Conservation (phyloP, 139 green algal species). For the Pseudopediastrum boryanum region DNA sequence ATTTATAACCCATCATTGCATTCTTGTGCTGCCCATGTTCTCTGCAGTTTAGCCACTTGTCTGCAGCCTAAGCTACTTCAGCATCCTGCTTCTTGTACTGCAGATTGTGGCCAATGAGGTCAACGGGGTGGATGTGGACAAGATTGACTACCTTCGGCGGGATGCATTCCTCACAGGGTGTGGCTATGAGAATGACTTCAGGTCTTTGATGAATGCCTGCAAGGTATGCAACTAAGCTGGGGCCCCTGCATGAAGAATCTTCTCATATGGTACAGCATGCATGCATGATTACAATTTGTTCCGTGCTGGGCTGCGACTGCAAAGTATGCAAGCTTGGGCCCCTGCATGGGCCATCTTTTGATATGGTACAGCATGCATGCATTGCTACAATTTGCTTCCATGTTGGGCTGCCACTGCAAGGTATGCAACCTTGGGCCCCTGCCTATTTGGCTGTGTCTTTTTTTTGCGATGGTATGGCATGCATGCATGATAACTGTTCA, state of each 20-base stretch:
- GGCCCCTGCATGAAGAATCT: neutral
- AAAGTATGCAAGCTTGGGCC: neutral
- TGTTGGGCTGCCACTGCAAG: no score
- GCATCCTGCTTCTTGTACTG: neutral
- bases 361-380: neutral
- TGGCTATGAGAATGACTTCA: neutral
- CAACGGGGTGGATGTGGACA: constrained; percentile 69
- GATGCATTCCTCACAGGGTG: constrained; percentile 39
- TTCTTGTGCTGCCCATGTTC: no score
- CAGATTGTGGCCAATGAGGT: constrained; percentile 55
- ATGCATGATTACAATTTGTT: neutral
- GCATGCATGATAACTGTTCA: no score
- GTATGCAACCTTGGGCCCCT: neutral
- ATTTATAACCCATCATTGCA: no score
- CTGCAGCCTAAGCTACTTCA: neutral
- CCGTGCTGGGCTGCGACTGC: no score
- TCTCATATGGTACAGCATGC: neutral
- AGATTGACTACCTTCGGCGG: constrained; percentile 66
- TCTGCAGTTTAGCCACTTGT: no score
- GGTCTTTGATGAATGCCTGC: neutral
- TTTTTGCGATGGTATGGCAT: neutral
- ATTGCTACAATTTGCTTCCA: neutral
- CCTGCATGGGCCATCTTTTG: neutral
- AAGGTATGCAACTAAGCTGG: neutral
- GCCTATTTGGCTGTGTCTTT: neutral